These are phyloP conservation scores for Phytophthora idaei DNA, from an alignment of 352 stramenopile species.

Conservation along the genomic window DNA sequence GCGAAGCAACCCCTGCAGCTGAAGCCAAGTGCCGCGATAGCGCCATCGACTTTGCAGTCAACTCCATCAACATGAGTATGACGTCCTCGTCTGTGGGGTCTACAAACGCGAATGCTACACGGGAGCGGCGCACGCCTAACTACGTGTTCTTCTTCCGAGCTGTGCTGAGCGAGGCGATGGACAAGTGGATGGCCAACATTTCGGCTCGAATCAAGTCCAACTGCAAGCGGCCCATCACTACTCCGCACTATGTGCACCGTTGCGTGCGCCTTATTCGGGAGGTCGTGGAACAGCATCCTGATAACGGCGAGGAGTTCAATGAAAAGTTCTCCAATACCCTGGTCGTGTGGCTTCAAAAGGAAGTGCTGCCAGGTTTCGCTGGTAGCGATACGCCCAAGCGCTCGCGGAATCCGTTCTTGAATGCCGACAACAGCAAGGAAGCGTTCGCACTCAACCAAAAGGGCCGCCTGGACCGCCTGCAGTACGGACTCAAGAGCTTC, in stretches of 20 bases:
- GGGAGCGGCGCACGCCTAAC: constrained; percentile 78
- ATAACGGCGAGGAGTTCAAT: constrained; percentile 83
- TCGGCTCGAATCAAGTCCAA: constrained; percentile 67
- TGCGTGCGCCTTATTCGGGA: constrained; percentile 86
- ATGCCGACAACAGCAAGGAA: constrained; percentile 81
- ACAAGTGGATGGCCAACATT: constrained; percentile 90
- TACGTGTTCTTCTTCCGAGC: constrained; percentile 89
- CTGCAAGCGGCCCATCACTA: constrained; percentile 79
- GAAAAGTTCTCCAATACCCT: constrained; percentile 87
- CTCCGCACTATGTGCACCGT: constrained; percentile 83
- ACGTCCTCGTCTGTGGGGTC: constrained; percentile 63
- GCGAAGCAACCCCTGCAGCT: constrained; percentile 53
- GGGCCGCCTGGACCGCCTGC: constrained; percentile 78
- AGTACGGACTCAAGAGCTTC: constrained; percentile 89
- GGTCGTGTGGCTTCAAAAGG: constrained; percentile 86
- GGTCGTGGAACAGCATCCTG: constrained; percentile 82
- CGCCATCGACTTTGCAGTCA: constrained; percentile 73
- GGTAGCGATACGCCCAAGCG: constrained; percentile 78
- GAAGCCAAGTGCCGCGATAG: constrained; percentile 70
- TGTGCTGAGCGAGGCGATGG: constrained; percentile 85
- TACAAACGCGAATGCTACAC: constrained; percentile 77
- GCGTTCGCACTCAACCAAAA: constrained; percentile 85
- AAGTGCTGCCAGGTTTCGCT: constrained; percentile 82
- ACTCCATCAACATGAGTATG: constrained; percentile 87
- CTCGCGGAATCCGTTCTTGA: constrained; percentile 86